Conservation (phyloP, 306 rosid species). For the Cucumis melo region DNA sequence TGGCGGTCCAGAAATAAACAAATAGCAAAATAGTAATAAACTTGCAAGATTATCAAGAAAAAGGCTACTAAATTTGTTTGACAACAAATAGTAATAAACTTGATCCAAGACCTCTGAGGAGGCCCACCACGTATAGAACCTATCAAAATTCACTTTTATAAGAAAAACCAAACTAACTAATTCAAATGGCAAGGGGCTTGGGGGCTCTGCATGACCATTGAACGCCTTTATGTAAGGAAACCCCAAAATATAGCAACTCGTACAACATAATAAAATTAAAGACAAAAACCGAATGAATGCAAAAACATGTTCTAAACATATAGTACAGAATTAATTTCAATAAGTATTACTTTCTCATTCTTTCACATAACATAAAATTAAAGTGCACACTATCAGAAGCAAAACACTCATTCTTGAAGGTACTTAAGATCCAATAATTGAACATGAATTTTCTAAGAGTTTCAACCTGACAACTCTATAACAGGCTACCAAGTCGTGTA, state of each 20-base stretch:
- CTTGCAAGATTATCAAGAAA: not conserved
- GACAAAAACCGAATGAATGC: not conserved
- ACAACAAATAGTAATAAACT: slow-evolving; percentile 46
- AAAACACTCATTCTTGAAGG: not conserved
- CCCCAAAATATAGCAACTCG: not conserved
- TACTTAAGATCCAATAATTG: not conserved
- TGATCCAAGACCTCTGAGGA: slow-evolving; percentile 69
- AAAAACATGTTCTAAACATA: not conserved
- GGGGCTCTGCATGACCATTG: not conserved
- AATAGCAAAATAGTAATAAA: slow-evolving; percentile 8
- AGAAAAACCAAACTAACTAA: not conserved
- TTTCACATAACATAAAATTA: not conserved
- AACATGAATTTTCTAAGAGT: not conserved
- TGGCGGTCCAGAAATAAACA: slow-evolving; percentile 63
- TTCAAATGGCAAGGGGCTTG: not conserved
- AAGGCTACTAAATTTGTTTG: slow-evolving; percentile 34
- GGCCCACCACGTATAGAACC: slow-evolving; percentile 56
- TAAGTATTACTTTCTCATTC: not conserved
- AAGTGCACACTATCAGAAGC: not conserved
- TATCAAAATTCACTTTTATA: slow-evolving; percentile 10
- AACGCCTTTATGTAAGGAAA: not conserved
- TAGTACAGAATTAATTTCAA: not conserved
- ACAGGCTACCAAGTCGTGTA: no score
- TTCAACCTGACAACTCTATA: not conserved
- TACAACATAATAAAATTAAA: not conserved